These are phyloP conservation scores for Penicillium coffeae DNA, from an alignment of 495 filamentous ascomycete species.

Conservation along the genomic window DNA sequence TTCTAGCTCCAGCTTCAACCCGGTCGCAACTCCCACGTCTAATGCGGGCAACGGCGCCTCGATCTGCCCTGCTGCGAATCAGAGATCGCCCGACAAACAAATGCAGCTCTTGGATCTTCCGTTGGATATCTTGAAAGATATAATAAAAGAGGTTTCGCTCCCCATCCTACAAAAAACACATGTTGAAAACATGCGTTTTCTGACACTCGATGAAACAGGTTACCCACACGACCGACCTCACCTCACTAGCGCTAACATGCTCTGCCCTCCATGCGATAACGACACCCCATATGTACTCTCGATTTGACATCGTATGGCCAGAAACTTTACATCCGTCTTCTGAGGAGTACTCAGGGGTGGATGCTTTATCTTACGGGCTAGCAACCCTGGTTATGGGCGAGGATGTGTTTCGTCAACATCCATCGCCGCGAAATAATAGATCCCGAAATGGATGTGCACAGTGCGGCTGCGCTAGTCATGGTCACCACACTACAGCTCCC, in stretches of 20 bases:
- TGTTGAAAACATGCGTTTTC: too few relatives aligned
- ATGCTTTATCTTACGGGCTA: conserved; percentile 87
- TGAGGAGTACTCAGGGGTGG: conserved; percentile 71
- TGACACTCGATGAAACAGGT: conserved; percentile 51
- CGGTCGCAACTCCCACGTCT: conserved; percentile 8
- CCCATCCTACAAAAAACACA: too few relatives aligned
- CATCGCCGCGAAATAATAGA: conserved; percentile 7
- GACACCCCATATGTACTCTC: conserved; percentile 83
- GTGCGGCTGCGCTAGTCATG: conserved; percentile 31
- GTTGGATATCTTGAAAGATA: conserved; percentile 79
- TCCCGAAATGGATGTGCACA: conserved; percentile 24
- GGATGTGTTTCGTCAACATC: conserved; percentile 57
- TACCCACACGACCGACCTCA: conserved; percentile 83
- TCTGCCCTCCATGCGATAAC: conserved; percentile 78
- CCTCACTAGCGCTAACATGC: conserved; percentile 76
- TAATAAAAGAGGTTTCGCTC: conserved; percentile 93
- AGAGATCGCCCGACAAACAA: conserved; percentile 23
- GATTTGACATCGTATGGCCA: conserved; percentile 95
- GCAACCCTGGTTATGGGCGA: conserved; percentile 80
- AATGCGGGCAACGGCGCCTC: conserved; percentile 6
- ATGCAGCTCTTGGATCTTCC: conserved; percentile 75
- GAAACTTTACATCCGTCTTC: conserved; percentile 56
- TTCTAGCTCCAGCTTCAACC: conserved; percentile 6
- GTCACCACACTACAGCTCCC: conserved; percentile 16
- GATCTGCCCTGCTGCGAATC: neutral